Percentiles rank a stretch among this genome's conserved stretches.
Conservation (phyloP, 2,329 filamentous ascomycete genomes). For the Claviceps sp. region DNA sequence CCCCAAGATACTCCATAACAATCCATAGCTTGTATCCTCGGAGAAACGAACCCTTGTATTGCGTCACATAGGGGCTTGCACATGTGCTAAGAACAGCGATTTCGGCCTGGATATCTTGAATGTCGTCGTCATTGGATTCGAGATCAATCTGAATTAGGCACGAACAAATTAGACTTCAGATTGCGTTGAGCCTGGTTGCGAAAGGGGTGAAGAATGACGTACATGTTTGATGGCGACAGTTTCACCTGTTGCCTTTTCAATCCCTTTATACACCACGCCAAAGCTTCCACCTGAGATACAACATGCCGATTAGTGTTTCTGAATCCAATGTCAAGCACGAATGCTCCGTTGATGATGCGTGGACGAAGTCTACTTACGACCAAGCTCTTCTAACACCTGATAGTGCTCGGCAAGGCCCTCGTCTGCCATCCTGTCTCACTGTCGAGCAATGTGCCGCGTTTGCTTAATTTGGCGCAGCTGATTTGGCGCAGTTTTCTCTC, state of each 20-base stretch:
- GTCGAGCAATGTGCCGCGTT: conserved; percentile 12
- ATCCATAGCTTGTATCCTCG: conserved; percentile 97
- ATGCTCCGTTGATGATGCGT: neutral
- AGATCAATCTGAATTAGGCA: conserved; percentile 71
- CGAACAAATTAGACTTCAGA: neutral
- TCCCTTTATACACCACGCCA: conserved; percentile 91
- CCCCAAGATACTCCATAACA: conserved; percentile 95
- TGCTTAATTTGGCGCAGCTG: neutral
- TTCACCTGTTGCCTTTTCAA: conserved; percentile 80
- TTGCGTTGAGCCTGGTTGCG: neutral
- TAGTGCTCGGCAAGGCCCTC: conserved; percentile 72
- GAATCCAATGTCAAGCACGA: neutral
- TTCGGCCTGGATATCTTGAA: conserved; percentile 95
- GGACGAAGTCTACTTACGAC: conserved; percentile 49
- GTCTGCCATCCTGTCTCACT: conserved; percentile 34
- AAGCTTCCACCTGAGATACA: conserved; percentile 67
- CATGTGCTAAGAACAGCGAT: conserved; percentile 93
- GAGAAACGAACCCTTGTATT: conserved; percentile 95
- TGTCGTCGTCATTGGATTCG: conserved; percentile 96
- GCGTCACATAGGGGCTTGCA: conserved; percentile 83
- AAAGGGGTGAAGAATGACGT: conserved; percentile 23
- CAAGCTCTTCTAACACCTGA: conserved; percentile 90
- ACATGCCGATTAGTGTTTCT: neutral
- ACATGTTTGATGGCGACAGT: conserved; percentile 96
- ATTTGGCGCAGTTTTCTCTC: neutral